Conservation (phyloP, 352 stramenopile species). For the Pythium rhizo-oryzae region DNA sequence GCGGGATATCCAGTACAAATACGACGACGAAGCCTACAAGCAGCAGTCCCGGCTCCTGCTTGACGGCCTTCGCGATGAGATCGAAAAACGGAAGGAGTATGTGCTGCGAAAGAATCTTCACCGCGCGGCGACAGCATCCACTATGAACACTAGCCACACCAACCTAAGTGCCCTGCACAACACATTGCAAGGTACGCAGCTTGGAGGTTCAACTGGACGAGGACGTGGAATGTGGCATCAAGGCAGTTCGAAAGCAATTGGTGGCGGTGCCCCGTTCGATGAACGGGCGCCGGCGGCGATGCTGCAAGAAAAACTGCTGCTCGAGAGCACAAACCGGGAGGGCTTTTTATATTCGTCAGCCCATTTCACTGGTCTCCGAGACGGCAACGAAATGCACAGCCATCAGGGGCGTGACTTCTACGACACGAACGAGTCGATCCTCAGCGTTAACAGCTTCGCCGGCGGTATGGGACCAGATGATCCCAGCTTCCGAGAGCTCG, state of each 20-base stretch:
- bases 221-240: conserved; percentile 22
- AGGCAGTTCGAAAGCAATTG: conserved; percentile 21
- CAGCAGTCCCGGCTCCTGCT: conserved; percentile 69
- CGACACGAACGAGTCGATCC: conserved; percentile 24
- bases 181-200: not conserved
- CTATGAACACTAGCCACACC: conserved; percentile 21
- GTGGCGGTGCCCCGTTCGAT: conserved; percentile 18
- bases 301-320: conserved; percentile 27
- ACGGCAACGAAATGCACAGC: not conserved
- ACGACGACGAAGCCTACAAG: conserved; percentile 73
- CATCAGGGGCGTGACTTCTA: conserved; percentile 9
- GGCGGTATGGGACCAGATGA: conserved; percentile 36
- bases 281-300: conserved; percentile 22
- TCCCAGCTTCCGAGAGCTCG: conserved; percentile 30
- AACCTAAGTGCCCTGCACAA: conserved; percentile 10
- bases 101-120: conserved; percentile 61
- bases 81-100: conserved; percentile 80
- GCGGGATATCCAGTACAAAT: conserved; percentile 56
- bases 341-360: conserved; percentile 17
- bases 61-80: conserved; percentile 79
- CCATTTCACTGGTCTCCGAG: conserved; percentile 5
- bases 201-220: not conserved
- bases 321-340: conserved; percentile 22
- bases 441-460: conserved; percentile 31
- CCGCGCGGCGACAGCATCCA: conserved; percentile 22